Evolutionary conservation across 768 basidiomycete genomes (phyloP).

Genomic region (Hericium coralloides): DNA sequence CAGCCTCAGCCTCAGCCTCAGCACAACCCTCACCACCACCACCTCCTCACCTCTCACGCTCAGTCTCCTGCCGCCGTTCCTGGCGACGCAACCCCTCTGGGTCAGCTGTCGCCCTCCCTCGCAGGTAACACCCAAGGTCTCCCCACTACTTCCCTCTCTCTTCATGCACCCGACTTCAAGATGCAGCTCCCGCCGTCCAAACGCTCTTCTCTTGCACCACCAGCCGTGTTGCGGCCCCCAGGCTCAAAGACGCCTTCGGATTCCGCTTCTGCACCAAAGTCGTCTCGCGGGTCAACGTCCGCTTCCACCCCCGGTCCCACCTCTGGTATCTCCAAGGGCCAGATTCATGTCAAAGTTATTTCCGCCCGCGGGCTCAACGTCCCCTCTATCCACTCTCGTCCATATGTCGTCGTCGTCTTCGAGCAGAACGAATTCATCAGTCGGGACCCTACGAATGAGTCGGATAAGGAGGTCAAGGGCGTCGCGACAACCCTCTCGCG

Average conservation of each 20-base stretch:
- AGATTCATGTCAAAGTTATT: constrained; percentile 95
- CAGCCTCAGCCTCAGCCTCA: constrained; percentile 7
- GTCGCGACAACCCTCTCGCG: constrained; percentile 49
- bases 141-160: constrained; percentile 57
- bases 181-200: constrained; percentile 53
- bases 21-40: constrained; percentile 7
- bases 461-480: constrained; percentile 85
- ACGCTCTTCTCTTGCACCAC: constrained; percentile 18
- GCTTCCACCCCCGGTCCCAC: constrained; percentile 20
- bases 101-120: too few species aligned
- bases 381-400: constrained; percentile 50
- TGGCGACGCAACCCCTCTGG: constrained; percentile 17
- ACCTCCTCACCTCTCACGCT: constrained; percentile 23
- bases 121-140: constrained; percentile 25
- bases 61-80: constrained; percentile 44
- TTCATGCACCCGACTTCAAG: constrained; percentile 81
- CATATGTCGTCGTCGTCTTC: constrained; percentile 96
- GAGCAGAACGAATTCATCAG: constrained; percentile 98
- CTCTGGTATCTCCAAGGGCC: constrained; percentile 45
- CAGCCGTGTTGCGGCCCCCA: constrained; percentile 2
- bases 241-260: background rate
- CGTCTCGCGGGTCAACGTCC: constrained; percentile 25
- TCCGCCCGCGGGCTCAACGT: constrained; percentile 80
- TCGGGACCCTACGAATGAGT: constrained; percentile 78
- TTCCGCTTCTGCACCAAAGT: background rate